Base-by-base conservation (phyloP, 768 basidiomycete species). In the Paxillus involutus region DNA sequence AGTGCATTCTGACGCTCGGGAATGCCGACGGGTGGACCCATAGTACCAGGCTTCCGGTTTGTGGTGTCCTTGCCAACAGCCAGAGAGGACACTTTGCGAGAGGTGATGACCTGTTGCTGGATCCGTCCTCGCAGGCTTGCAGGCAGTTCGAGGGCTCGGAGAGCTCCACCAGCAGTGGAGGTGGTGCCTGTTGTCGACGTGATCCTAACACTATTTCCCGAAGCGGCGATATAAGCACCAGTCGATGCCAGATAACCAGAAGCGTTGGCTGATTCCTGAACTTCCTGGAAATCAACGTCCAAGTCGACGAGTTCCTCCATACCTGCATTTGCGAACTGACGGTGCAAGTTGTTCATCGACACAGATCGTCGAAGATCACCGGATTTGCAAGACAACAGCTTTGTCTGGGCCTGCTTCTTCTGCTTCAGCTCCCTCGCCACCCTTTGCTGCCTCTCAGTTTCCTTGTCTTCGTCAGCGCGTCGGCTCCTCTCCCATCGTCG, bases 141-240 rank as follows among this genome's bases (percentile, higher is more conserved):
- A 4, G 88, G 79, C 30, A 88, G 67, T 37, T 82, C 77, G 41
- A 77, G 58, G 39, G 72, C 76, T 47, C 80, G 75, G 33, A 77
- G 69, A 4, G 76, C 62, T 29, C 63, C 60, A 3, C 82, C 80
- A 11, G 80, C 73, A 11, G 80, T 82, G 6, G 90, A 90, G 1
- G 90, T 91, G 5, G 94, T 95, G 1, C 91, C 93, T 37, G 90
- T 88, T 21, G 88, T 89, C 3, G 94, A 97, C 1, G 96, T 94
- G 63, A 98, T 86, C 37, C 83, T 80, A 44, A 98, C 94, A 58
- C 91, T 94, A 73, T 99, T 98, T 6, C 95, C 95, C 8, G 95
- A 98, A 2, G 96, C 96, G 36, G 94, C 93, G 52, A 91, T 79
- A 66, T 94, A 93, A 12, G 77, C 79, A 32, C 77, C 73, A 1